Conservation (phyloP, 2,329 filamentous ascomycete species). For the Talaromyces rugulosus region DNA sequence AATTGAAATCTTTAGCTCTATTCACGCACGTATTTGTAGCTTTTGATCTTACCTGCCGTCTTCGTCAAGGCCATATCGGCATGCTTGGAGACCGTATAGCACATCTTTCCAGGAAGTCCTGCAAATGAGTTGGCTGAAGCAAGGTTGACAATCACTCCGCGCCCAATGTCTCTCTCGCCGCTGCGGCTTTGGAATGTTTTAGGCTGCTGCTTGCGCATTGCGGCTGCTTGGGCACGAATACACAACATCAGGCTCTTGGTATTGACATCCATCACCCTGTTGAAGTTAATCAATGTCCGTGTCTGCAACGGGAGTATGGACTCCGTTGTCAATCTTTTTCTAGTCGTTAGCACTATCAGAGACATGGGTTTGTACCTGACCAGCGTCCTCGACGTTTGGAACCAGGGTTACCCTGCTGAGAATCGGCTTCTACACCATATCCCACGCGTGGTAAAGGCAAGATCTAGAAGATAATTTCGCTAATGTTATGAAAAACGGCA, state of each 20-base stretch:
- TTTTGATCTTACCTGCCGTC: not conserved
- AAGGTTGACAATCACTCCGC: slow-evolving; percentile 3
- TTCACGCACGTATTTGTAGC: not conserved
- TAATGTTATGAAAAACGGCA: not conserved
- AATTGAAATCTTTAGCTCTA: not conserved
- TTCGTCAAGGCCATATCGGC: not conserved
- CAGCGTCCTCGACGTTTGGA: slow-evolving; percentile 3
- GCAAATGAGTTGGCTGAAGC: slow-evolving; percentile 6
- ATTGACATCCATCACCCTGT: not conserved
- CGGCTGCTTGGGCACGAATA: not conserved
- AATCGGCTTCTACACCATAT: not conserved
- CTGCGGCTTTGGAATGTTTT: not conserved
- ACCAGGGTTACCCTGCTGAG: slow-evolving; percentile 1
- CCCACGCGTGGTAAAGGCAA: not conserved
- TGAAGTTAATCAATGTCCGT: not conserved
- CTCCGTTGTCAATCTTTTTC: slow-evolving; percentile 3
- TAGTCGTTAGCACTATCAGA: not conserved
- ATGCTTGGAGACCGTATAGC: slow-evolving; percentile 4
- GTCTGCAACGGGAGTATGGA: not conserved
- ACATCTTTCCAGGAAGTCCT: slow-evolving; percentile 3
- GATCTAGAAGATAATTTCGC: not conserved
- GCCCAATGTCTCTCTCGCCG: slow-evolving; percentile 2
- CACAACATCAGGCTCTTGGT: slow-evolving; percentile 2
- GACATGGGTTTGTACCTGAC: slow-evolving; percentile 4
- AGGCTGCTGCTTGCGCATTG: slow-evolving; percentile 2